Evolutionary conservation across 345 rosid species (phyloP), one percentile per base, ranked within the genome.

Genomic region (Eutrema japonicum): DNA sequence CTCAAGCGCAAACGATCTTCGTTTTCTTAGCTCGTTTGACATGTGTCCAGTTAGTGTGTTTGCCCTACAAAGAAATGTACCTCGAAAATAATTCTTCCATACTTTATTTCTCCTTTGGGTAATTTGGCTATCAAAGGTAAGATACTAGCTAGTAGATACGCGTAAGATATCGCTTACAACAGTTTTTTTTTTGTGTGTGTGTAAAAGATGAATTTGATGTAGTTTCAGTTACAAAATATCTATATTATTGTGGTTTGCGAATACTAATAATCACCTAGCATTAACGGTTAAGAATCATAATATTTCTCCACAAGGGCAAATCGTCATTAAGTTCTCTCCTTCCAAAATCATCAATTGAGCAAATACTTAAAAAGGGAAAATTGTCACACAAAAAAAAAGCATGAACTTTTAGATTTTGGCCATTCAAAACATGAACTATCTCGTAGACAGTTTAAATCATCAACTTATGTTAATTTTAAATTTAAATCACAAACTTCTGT

Each of bases 21-120:
- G 5, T 10, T 30, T 62, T 63, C 53, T 30, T 30, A 14, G 4
- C 5, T 26, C 5, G 26, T 7, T 5, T 8, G 69, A 71, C 59
- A 87, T 87, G 13, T 77, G 14, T 58, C 84, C 79, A 69, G 81
- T n/a, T n/a, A 45, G 22, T 55, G 22, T 66, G n/a, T 66, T 37
- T 64, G 14, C 41, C 18, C 10, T 8, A 66, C 51, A 57, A 57
- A 56, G 60, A 29, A 38, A 27, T 58, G 35, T 40, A 55, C 41
- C 27, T 46, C 41, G 51, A 46, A 43, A 22, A 36, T 3, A 48
- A 38, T 8, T 55, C 57, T 37, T 32, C 26, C 26, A 59, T 41
- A 56, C 49, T 56, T 66, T 38, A 58, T 47, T 56, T 66, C 66
- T 66, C 35, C 10, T 56, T 48, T 33, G 35, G 45, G 56, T 57